phyloP scores from a whole-genome alignment of 2,329 filamentous ascomycete species.

The Coleophoma crateriformis region DNA sequence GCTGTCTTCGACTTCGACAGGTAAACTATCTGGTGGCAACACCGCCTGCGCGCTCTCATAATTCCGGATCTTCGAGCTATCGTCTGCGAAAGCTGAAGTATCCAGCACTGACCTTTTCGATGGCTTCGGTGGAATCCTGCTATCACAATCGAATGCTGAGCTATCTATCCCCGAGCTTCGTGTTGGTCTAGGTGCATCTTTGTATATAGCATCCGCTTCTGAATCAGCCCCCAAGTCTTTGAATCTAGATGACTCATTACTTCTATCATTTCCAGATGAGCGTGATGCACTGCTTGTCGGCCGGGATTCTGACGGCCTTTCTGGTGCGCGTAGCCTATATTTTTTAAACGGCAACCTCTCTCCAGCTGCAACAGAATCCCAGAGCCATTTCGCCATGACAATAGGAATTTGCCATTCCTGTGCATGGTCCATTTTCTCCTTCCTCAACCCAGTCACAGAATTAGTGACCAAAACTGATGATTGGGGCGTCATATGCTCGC shows the following conservation, averaged over 20 bases:
- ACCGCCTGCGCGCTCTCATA: not conserved
- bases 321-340: constrained; percentile 31
- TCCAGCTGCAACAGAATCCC: constrained; percentile 65
- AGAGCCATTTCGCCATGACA: constrained; percentile 80
- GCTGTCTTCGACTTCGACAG: not conserved
- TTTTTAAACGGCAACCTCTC: constrained; percentile 40
- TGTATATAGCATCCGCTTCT: constrained; percentile 4
- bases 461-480: constrained; percentile 69
- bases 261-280: not conserved
- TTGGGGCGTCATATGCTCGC: constrained; percentile 66
- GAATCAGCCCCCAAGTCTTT: not conserved
- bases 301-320: constrained; percentile 18
- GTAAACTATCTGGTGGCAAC: not conserved
- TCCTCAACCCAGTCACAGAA: constrained; percentile 43
- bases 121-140: not conserved
- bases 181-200: constrained; percentile 3
- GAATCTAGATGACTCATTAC: not conserved
- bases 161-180: constrained; percentile 10
- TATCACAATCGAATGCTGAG: constrained; percentile 13
- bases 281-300: constrained; percentile 7
- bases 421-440: constrained; percentile 76
- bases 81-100: constrained; percentile 2
- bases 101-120: constrained; percentile 3
- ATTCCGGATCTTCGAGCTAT: not conserved
- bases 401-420: constrained; percentile 71